These are phyloP conservation scores for Hibiscus mutabilis DNA, from an alignment of 345 rosid species.

Conservation along the genomic window DNA sequence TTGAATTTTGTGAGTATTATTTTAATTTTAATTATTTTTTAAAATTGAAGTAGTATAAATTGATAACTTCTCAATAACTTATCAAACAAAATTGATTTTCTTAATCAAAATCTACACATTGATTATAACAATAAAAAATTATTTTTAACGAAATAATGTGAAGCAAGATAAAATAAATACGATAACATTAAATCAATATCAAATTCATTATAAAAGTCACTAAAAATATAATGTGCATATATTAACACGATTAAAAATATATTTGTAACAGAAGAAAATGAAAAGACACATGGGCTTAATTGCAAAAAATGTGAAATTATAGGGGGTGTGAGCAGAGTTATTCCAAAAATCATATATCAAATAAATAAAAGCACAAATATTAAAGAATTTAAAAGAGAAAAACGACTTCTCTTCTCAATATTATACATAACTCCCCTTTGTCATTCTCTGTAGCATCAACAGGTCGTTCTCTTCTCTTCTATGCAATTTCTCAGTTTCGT, in stretches of 20 bases:
- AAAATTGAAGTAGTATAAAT: not conserved
- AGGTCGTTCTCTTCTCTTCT: constrained; percentile 9
- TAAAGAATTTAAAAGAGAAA: not conserved
- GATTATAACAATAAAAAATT: not conserved
- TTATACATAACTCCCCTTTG: constrained; percentile 3
- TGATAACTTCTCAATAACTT: not conserved
- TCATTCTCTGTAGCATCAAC: constrained; percentile 11
- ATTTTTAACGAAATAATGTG: too few relatives aligned
- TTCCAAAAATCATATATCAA: not conserved
- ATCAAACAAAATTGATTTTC: not conserved
- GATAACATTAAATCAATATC: not conserved
- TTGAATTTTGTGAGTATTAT: not conserved
- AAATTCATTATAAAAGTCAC: too few relatives aligned
- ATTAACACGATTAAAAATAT: too few relatives aligned
- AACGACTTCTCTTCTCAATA: constrained; percentile 1
- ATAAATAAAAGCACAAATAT: not conserved
- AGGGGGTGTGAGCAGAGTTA: not conserved
- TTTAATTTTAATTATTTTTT: not conserved
- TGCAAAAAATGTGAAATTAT: not conserved
- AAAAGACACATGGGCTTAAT: not conserved
- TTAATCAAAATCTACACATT: not conserved
- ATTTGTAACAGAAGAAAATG: too few relatives aligned
- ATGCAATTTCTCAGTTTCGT: not conserved
- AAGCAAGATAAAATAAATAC: not conserved
- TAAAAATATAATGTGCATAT: too few relatives aligned